phyloP scores from a whole-genome alignment of 371 early-diverging fungal genomes.

The Mortierella sp. region DNA sequence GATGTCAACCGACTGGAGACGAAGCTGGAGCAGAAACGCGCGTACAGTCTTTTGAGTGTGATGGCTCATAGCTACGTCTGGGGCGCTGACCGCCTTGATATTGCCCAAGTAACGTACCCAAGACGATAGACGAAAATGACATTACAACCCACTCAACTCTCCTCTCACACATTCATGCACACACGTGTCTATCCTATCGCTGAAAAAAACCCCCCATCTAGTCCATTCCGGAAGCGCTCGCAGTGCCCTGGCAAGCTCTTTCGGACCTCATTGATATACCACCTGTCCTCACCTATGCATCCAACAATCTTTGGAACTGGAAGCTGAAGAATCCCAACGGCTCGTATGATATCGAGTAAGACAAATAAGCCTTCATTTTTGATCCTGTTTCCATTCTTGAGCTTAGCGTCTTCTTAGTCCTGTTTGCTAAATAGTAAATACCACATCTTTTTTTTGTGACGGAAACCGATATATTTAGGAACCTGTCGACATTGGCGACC shows the following conservation, averaged over 20 bases:
- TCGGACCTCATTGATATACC: constrained; percentile 78
- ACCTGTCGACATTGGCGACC: constrained; percentile 79
- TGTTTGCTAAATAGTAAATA: background rate
- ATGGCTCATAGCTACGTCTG: constrained; percentile 90
- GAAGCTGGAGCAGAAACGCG: constrained; percentile 78
- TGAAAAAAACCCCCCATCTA: constrained; percentile 16
- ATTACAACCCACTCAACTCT: too few relatives aligned
- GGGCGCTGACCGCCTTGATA: constrained; percentile 73
- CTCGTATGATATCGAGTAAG: constrained; percentile 70
- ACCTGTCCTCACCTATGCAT: constrained; percentile 88
- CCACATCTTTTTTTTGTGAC: too few relatives aligned
- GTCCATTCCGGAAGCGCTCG: constrained; percentile 78
- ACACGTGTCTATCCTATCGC: background rate
- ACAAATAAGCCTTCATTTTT: constrained; percentile 59
- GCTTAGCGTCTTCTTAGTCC: background rate
- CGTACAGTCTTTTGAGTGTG: constrained; percentile 83
- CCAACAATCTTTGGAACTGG: constrained; percentile 89
- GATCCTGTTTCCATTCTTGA: background rate
- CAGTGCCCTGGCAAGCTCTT: constrained; percentile 84
- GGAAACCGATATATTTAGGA: too few relatives aligned
- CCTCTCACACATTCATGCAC: background rate
- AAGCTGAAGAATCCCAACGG: constrained; percentile 73
- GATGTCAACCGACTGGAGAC: constrained; percentile 64
- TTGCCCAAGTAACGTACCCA: constrained; percentile 63
- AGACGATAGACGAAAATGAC: too few relatives aligned